A percentile compares a stretch with the other conserved stretches of the same genome.
phyloP scores from a whole-genome alignment of 2,329 filamentous ascomycete genomes.

The Cucurbitaria berberidis region DNA sequence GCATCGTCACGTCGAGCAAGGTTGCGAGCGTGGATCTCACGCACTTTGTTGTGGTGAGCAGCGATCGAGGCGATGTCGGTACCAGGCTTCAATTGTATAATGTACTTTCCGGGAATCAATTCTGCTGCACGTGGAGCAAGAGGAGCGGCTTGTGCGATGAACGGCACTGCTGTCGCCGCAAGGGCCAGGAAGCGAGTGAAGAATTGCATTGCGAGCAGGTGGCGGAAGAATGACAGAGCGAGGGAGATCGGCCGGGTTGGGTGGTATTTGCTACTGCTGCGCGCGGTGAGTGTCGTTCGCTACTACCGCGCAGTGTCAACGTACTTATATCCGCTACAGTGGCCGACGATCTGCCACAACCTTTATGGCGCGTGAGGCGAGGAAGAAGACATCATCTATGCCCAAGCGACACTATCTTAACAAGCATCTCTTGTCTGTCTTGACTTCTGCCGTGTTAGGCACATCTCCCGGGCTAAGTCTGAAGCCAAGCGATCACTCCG shows the following conservation, averaged over 20 bases:
- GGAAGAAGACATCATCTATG: not conserved
- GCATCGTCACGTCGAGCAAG: slow-evolving; percentile 24
- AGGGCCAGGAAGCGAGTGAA: slow-evolving; percentile 34
- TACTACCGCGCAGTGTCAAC: not conserved
- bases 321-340: slow-evolving; percentile 15
- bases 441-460: slow-evolving; percentile 21
- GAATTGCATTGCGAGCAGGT: slow-evolving; percentile 30
- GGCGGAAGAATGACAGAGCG: not conserved
- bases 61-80: slow-evolving; percentile 31
- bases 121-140: slow-evolving; percentile 8
- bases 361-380: not conserved
- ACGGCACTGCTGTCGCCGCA: slow-evolving; percentile 29
- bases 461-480: not conserved
- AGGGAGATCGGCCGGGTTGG: not conserved
- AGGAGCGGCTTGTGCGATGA: slow-evolving; percentile 31
- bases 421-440: slow-evolving; percentile 28
- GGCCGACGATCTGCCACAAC: not conserved
- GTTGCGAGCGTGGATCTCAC: slow-evolving; percentile 39
- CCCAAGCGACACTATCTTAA: slow-evolving; percentile 9
- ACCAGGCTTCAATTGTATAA: slow-evolving; percentile 51
- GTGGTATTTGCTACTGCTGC: not conserved
- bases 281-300: not conserved
- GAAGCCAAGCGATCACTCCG: not conserved
- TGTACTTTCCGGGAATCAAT: slow-evolving; percentile 51
- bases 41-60: slow-evolving; percentile 34